Evolutionary conservation across 2,329 filamentous ascomycete genomes (phyloP).

Genomic region (Neonectria neomacrospora): DNA sequence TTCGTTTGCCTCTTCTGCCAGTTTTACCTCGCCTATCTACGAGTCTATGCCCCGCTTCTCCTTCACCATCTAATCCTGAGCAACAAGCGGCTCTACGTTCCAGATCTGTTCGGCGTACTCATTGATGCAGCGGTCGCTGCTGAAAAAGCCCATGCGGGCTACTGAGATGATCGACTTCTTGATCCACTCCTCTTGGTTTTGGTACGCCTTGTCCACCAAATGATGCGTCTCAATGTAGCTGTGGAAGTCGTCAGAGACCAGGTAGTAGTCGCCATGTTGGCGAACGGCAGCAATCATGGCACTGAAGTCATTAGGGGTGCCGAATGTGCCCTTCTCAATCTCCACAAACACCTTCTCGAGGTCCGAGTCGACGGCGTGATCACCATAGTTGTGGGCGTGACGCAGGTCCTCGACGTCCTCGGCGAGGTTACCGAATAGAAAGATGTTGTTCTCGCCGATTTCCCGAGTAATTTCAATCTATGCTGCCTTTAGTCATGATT

Average conservation of each 20-base stretch:
- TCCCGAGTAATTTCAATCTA: slow-evolving; percentile 97
- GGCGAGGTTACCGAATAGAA: slow-evolving; percentile 95
- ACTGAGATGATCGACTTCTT: slow-evolving; percentile 91
- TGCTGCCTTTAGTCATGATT: slow-evolving; percentile 16
- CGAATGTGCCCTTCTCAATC: slow-evolving; percentile 85
- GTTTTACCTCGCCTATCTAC: slow-evolving; percentile 16
- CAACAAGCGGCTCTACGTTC: slow-evolving; percentile 86
- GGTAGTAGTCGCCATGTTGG: slow-evolving; percentile 96
- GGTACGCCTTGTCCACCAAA: slow-evolving; percentile 91
- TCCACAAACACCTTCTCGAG: slow-evolving; percentile 84
- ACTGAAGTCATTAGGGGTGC: slow-evolving; percentile 80
- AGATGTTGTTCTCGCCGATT: slow-evolving; percentile 96
- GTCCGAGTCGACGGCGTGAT: slow-evolving; percentile 79
- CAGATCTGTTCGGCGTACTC: slow-evolving; percentile 98
- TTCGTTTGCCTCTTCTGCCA: slow-evolving; percentile 18
- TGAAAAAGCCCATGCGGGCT: slow-evolving; percentile 97
- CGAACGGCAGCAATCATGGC: slow-evolving; percentile 86
- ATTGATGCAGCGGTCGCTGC: slow-evolving; percentile 92
- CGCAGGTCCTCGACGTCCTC: slow-evolving; percentile 98
- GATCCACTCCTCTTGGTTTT: slow-evolving; percentile 91
- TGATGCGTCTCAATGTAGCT: slow-evolving; percentile 92
- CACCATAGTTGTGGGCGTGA: slow-evolving; percentile 86
- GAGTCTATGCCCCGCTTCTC: slow-evolving; percentile 30
- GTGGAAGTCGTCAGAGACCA: slow-evolving; percentile 97
- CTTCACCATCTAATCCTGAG: slow-evolving; percentile 49